Evolutionary conservation across 164 flowering plant genomes (phyloP).

Genomic region (Vitis labrusca): DNA sequence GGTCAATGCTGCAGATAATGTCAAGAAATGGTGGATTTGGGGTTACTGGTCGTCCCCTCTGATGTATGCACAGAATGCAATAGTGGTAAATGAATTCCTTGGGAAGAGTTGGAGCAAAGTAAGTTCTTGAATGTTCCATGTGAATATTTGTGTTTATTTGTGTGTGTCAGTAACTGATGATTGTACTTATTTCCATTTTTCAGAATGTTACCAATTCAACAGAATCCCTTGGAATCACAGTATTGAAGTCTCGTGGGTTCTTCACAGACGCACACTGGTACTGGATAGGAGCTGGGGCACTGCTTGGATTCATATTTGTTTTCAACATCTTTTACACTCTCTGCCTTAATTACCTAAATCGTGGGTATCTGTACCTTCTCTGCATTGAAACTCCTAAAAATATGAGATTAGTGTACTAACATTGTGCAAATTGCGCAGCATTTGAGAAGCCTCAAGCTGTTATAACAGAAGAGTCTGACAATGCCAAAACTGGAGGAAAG

Average conservation of each 20-base stretch:
- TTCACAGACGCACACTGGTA: slow-evolving; percentile 24
- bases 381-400: no score
- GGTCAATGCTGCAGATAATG: no score
- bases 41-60: no score
- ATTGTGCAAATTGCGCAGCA: no score
- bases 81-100: no score
- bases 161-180: neutral
- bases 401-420: no score
- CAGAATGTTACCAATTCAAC: slow-evolving; percentile 14
- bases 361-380: neutral
- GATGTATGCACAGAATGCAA: no score
- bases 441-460: slow-evolving; percentile 15
- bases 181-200: neutral
- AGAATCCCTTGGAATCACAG: slow-evolving; percentile 15
- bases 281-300: slow-evolving; percentile 29
- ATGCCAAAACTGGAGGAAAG: neutral
- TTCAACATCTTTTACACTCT: slow-evolving; percentile 17
- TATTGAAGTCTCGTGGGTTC: slow-evolving; percentile 27
- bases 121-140: no score
- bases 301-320: slow-evolving; percentile 17
- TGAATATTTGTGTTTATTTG: neutral
- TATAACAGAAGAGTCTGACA: slow-evolving; percentile 14
- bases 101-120: no score
- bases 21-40: no score
- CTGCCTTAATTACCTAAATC: slow-evolving; percentile 21